These are phyloP conservation scores for Nothophytophthora sp. DNA, from an alignment of 352 stramenopile genomes.

Conservation along the genomic window DNA sequence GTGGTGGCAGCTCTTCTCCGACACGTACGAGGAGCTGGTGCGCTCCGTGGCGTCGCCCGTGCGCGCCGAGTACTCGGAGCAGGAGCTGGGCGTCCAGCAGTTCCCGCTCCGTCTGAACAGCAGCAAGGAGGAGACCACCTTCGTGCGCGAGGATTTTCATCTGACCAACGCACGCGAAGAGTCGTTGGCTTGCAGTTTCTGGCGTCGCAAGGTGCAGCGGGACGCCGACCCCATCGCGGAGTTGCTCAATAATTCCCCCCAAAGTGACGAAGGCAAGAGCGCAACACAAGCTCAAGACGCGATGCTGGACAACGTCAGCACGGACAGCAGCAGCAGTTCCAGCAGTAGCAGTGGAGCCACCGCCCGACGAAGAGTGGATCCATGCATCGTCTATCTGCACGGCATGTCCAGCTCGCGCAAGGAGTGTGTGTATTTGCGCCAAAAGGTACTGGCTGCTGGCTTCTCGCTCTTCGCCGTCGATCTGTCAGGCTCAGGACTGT, in stretches of 20 bases:
- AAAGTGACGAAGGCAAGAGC: slow-evolving; percentile 18
- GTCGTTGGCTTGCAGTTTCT: slow-evolving; percentile 73
- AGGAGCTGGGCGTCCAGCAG: slow-evolving; percentile 44
- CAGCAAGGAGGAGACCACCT: slow-evolving; percentile 8
- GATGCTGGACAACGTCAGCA: slow-evolving; percentile 18
- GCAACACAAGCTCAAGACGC: slow-evolving; percentile 1
- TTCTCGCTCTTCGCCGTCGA: slow-evolving; percentile 81
- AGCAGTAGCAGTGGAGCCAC: slow-evolving; percentile 9
- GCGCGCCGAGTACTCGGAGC: slow-evolving; percentile 57
- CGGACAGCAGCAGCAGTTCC: slow-evolving; percentile 26
- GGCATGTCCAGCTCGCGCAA: slow-evolving; percentile 79
- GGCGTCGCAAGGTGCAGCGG: slow-evolving; percentile 31
- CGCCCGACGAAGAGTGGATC: slow-evolving; percentile 5
- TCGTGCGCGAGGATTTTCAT: slow-evolving; percentile 61
- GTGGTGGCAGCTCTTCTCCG: slow-evolving; percentile 74
- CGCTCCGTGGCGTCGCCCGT: slow-evolving; percentile 66
- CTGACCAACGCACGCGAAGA: slow-evolving; percentile 54
- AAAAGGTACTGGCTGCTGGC: slow-evolving; percentile 47
- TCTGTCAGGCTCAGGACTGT: slow-evolving; percentile 68
- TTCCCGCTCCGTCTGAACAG: slow-evolving; percentile 6
- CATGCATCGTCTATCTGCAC: slow-evolving; percentile 79
- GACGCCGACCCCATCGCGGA: slow-evolving; percentile 24
- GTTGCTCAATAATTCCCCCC: neutral
- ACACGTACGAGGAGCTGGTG: slow-evolving; percentile 77
- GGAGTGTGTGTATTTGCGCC: slow-evolving; percentile 71